Base-by-base conservation (phyloP, 2,329 filamentous ascomycete genomes). In the Trichoderma atrobrunneum region DNA sequence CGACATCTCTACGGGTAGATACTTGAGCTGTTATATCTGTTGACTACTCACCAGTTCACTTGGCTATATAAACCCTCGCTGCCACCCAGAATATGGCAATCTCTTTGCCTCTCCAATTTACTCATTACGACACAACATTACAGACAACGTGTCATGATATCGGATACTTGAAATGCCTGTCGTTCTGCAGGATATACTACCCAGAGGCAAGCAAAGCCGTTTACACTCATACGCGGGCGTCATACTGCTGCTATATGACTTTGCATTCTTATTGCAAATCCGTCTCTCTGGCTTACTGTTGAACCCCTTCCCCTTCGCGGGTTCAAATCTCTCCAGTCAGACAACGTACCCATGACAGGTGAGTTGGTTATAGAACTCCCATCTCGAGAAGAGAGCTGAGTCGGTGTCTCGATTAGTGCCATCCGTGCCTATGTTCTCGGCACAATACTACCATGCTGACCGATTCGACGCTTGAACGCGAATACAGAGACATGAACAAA, bases 1-100 rank as follows among this genome's bases (percentile, higher is more conserved):
- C 10, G 5, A 11, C 21, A 21, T 1, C 48, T 54, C 11, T 54
- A 14, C 5, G 11, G 21, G 11, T 54, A 24, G 5, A 24, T 54
- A 21, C 21, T 14, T 24, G 48, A 11, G 3, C 1, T 24, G 5
- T 24, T 54, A 54, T 14, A 14, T 24, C n/a, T 21, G 5, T 24
- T 54, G 21, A 21, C 48, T 14, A 7, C 48, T 14, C 11, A 24
- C 21, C 0, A 54, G n/a, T 54, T 14, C 3, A 7, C 11, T 24
- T 24, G 48, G n/a, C 5, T 54, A 54, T 54, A 54, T 54, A 24
- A 54, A 24, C 48, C 1, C 48, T 54, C 11, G 11, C 21, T 54
- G 21, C 10, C 11, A 6, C 48, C 21, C 21, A 0, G 48, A 24
- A 0, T 54, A 54, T 24, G 5, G n/a, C 0, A 1, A 24, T 54